Base-by-base conservation (phyloP, 305 asterid genomes). In the Striga hermonthica region DNA sequence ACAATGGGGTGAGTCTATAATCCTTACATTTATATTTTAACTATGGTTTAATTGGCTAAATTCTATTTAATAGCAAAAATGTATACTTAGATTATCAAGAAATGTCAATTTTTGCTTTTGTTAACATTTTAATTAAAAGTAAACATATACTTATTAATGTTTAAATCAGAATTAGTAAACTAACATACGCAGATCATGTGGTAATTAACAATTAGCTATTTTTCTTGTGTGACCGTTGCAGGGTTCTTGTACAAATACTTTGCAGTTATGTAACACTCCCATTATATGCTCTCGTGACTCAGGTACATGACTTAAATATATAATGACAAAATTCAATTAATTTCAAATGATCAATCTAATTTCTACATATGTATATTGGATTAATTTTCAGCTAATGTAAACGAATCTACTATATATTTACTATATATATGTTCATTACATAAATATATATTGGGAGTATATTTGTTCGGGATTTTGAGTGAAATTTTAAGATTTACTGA, bases 261-360 rank as follows among this genome's bases (percentile, higher is more conserved):
- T 89, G 97, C 83, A 85, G 97, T 56, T 89, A 87, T 31, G 94
- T 89, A 35, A 89, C 90, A 2, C 95, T 89, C 28, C 95, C 97
- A 15, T 88, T 85, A 0, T 85, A 87, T 72, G 97, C 97, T 68
- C 89, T 89, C 3, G 97, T 87, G 4, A 85, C 94, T 40, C 97
- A 87, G 97, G 97, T 87, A 67, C 52, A 22, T 52, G 43, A 22
- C 14, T 1, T 14, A 15, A 44, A 9, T 38, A 34, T 53, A 64
- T 1, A 4, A 6, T 35, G 8, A 41, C 7, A 41, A 3, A 9
- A 4, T 10, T 10, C 47, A 6, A 6, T 41, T 41, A 5, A 41
- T 10, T 10, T 41, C 47, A 3, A 41, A 45, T 15, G 15, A 22
- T 22, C 31, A 22, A 22, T 22, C 31, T 22, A 22, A 22, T 22